These are phyloP conservation scores for Suzukiozyma palmioleophila DNA, from an alignment of 1,139 yeast genomes.

Conservation along the genomic window DNA sequence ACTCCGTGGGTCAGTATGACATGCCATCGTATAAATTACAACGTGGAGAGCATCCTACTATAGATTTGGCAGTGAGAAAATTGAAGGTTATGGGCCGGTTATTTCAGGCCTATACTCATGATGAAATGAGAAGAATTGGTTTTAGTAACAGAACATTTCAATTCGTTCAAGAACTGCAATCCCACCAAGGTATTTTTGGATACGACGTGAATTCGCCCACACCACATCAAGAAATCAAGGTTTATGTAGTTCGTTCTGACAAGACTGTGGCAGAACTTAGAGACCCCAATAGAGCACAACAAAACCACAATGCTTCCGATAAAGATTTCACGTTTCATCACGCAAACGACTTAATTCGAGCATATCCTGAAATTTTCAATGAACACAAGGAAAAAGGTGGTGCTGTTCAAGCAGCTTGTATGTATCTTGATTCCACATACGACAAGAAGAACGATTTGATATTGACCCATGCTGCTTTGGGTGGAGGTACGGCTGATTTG, in stretches of 20 bases:
- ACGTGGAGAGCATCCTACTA: constrained; percentile 60
- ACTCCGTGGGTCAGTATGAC: constrained; percentile 71
- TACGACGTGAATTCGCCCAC: constrained; percentile 26
- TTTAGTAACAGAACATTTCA: constrained; percentile 78
- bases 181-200: constrained; percentile 33
- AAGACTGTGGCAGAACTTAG: constrained; percentile 67
- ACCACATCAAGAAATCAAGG: constrained; percentile 63
- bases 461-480: constrained; percentile 88
- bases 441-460: constrained; percentile 58
- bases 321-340: constrained; percentile 74
- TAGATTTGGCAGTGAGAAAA: constrained; percentile 72
- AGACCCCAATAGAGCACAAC: constrained; percentile 83
- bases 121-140: constrained; percentile 79
- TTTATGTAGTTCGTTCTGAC: constrained; percentile 69
- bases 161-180: constrained; percentile 60
- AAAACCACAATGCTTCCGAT: constrained; percentile 66
- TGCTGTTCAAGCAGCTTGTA: constrained; percentile 77
- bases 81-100: constrained; percentile 80
- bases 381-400: constrained; percentile 19
- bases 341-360: constrained; percentile 65
- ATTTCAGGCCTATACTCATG: constrained; percentile 92
- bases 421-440: constrained; percentile 83
- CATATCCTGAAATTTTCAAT: constrained; percentile 27
- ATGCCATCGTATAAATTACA: constrained; percentile 55
- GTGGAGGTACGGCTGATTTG: constrained; percentile 73